These are phyloP conservation scores for Mollisia scopiformis DNA, from an alignment of 2,329 filamentous ascomycete species.

Conservation along the genomic window DNA sequence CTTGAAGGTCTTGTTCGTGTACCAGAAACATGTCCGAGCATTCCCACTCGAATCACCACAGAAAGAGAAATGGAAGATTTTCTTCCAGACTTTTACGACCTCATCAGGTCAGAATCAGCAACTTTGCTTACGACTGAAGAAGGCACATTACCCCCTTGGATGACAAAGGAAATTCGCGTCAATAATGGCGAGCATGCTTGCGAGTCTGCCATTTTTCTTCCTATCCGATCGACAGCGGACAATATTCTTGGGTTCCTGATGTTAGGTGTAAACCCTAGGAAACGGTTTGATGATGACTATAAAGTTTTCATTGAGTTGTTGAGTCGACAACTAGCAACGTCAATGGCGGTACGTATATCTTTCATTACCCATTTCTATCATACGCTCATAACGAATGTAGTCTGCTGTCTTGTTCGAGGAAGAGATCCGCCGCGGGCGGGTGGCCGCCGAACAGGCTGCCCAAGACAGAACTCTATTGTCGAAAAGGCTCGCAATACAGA, in stretches of 20 bases:
- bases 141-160: constrained; percentile 57
- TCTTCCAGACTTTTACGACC: constrained; percentile 18
- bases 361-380: no score
- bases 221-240: constrained; percentile 70
- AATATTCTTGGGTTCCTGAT: constrained; percentile 75
- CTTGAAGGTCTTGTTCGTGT: constrained; percentile 26
- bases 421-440: constrained; percentile 71
- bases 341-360: constrained; percentile 57
- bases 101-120: constrained; percentile 20
- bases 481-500: constrained; percentile 63
- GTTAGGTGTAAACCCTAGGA: constrained; percentile 75
- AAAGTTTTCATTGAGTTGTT: constrained; percentile 75
- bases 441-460: constrained; percentile 65
- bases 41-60: constrained; percentile 9
- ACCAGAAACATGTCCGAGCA: neutral
- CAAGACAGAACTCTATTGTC: constrained; percentile 69
- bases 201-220: constrained; percentile 67
- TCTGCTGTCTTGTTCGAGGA: constrained; percentile 84
- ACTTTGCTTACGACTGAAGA: constrained; percentile 34
- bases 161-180: constrained; percentile 63
- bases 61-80: constrained; percentile 17
- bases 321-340: constrained; percentile 75
- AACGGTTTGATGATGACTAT: constrained; percentile 81
- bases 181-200: constrained; percentile 66
- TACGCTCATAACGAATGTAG: neutral